phyloP scores from a whole-genome alignment of 2,329 filamentous ascomycete genomes.

The Cladorrhinum sp. region DNA sequence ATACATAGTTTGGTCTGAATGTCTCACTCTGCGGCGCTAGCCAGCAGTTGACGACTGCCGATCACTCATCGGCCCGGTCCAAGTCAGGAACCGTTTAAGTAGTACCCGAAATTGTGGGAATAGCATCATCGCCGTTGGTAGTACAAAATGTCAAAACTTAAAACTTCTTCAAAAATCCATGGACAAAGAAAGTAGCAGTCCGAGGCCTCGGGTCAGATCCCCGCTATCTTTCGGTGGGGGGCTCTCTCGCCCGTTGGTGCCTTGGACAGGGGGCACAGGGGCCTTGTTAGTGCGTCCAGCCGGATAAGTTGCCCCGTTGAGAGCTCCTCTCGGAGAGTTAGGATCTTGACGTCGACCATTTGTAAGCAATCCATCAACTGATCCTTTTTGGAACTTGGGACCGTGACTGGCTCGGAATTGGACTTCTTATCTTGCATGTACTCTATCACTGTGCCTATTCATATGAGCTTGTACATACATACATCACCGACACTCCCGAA shows the following conservation, averaged over 20 bases:
- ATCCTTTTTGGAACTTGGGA: neutral
- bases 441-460: no score
- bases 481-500: neutral
- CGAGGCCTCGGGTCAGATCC: neutral
- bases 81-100: neutral
- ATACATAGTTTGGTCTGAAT: no score
- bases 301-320: neutral
- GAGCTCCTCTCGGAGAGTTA: no score
- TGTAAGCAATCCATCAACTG: neutral
- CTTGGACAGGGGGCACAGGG: neutral
- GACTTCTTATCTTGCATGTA: neutral
- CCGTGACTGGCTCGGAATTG: neutral
- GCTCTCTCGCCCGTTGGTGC: neutral
- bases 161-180: neutral
- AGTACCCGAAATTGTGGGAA: neutral
- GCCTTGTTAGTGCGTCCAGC: neutral
- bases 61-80: conserved; percentile 1
- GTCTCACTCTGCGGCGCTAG: conserved; percentile 1
- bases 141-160: neutral
- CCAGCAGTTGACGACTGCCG: neutral
- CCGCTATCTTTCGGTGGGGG: neutral
- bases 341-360: neutral
- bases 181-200: neutral
- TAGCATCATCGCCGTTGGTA: neutral
- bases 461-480: neutral